Evolutionary conservation across 495 filamentous ascomycete genomes (phyloP), one percentile per base, ranked within the genome.

Genomic region (Neurospora sp.): DNA sequence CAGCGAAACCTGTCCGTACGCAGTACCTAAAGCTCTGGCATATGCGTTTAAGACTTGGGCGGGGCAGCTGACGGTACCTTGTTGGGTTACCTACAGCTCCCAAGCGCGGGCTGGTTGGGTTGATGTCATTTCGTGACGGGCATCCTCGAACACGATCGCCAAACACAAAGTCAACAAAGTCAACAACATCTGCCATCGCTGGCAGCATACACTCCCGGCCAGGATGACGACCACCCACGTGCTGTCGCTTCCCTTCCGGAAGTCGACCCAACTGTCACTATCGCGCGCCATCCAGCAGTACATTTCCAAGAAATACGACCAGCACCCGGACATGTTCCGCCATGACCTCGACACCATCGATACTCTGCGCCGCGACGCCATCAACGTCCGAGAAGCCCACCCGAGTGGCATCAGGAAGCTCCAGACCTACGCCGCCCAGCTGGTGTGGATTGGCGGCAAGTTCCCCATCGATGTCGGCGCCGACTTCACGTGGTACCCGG

Each of bases 221-320:
- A 35, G 37, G 18, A 70, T 46, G 42, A 71, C 46, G 9, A 81
- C 77, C 39, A 72, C 74, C 76, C 86, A 85, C 74, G 82, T 88
- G 72, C 81, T 89, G 71, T 84, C 82, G 74, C 81, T 99, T 74
- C 94, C 94, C 5, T 99, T 99, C 82, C 94, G 96, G 74, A 91
- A 89, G 75, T 94, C 94, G 53, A 88, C 91, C 74, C 82, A 89
- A 39, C 86, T 97, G 70, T 90, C 90, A 72, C 86, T 98, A 44
- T 91, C 93, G 42, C 82, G 85, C 75, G 91, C 95, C 42, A 94
- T 99, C 77, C 94, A 93, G 74, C 93, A 97, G 78, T 98, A 99
- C 83, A 99, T 99, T 74, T 97, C 93, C 48, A 91, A 89, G 79
- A 98, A 98, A 87, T 99, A 99, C 91, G 96, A 98, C 82, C 96